These are phyloP conservation scores for Lasiodiplodia theobromae DNA, from an alignment of 2,329 filamentous ascomycete species.

Conservation along the genomic window DNA sequence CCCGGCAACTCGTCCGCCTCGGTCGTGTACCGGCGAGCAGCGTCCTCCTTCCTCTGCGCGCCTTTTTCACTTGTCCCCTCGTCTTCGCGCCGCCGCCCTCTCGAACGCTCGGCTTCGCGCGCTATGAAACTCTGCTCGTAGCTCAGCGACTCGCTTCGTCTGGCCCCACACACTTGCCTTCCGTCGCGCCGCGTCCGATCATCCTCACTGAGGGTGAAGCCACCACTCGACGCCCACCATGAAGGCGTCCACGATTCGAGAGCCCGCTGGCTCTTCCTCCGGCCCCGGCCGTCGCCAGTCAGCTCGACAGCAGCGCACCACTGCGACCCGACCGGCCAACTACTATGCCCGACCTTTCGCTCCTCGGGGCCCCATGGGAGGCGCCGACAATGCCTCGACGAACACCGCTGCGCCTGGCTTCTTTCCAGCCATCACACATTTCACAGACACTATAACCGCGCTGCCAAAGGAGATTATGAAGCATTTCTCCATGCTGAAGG, in stretches of 20 bases:
- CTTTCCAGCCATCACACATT: slow-evolving; percentile 73
- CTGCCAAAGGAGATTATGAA: slow-evolving; percentile 93
- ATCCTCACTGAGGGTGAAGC: slow-evolving; percentile 21
- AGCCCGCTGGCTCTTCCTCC: slow-evolving; percentile 13
- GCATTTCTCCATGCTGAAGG: slow-evolving; percentile 94
- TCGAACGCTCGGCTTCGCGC: slow-evolving; percentile 4
- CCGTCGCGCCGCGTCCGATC: slow-evolving; percentile 20
- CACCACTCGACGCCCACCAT: slow-evolving; percentile 29
- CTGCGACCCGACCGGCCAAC: slow-evolving; percentile 55
- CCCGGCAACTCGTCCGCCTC: slow-evolving; percentile 25
- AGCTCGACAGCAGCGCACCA: slow-evolving; percentile 55
- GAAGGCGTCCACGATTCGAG: slow-evolving; percentile 29
- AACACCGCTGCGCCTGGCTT: slow-evolving; percentile 57
- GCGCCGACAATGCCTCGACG: slow-evolving; percentile 47
- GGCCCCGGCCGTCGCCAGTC: slow-evolving; percentile 45
- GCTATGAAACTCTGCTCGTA: slow-evolving; percentile 22
- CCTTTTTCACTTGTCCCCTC: slow-evolving; percentile 13
- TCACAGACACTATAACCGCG: slow-evolving; percentile 90
- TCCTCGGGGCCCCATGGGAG: slow-evolving; percentile 44
- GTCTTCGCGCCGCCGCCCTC: background rate
- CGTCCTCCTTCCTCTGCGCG: slow-evolving; percentile 20
- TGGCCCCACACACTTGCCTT: slow-evolving; percentile 3
- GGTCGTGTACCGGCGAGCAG: slow-evolving; percentile 24
- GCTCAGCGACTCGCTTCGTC: slow-evolving; percentile 10
- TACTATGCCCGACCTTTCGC: slow-evolving; percentile 60